Base-by-base conservation (phyloP, 495 filamentous ascomycete genomes). In the Penicillium turbatum region DNA sequence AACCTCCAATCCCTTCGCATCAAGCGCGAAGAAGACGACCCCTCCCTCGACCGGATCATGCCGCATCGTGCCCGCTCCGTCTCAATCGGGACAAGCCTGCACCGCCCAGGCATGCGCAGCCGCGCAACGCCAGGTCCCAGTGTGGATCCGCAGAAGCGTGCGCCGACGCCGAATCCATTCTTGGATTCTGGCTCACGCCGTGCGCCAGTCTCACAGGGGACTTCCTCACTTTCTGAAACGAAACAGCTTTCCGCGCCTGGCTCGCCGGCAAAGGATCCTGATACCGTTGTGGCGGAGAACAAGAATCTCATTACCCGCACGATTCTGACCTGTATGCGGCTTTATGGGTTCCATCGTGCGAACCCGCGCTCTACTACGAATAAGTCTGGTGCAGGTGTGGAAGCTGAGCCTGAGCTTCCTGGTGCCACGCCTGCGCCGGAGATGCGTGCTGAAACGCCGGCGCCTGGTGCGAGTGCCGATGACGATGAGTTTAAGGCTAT, bases 401-500 rank as follows among this genome's bases (percentile, higher is more conserved):
- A 63, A 12, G 31, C 49, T 24, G 70, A 72, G 19, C 48, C 43
- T 19, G 55, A 66, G 29, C 7, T 34, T 0, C 37, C 50, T 21
- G 49, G 24, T n/a, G n/a, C 46, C 29, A 61, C 53, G 0, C 52
- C 55, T 1, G 53, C 54, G 11, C 49, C 49, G 6, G 64, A 64
- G 15, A 30, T 56, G 0, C 64, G 59, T 17, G 59, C 61, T 11
- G 61, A 67, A 21, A 67, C 61, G 3, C 51, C 65, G 7, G 53
- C 55, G 31, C 59, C 62, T 5, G 49, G 53, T 7, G 55, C 59
- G 0, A 49, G 48, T 0, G 58, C 64, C 0, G 77, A 81, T 27
- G 79, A 80, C 39, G 82, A 85, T 56, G 82, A 85, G 42, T 86
- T 82, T 63, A 86, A 86, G 61, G 59, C 77, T 8, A 77, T 86